These are phyloP conservation scores for Truncatella angustata DNA, from an alignment of 2,329 filamentous ascomycete genomes.

Conservation along the genomic window DNA sequence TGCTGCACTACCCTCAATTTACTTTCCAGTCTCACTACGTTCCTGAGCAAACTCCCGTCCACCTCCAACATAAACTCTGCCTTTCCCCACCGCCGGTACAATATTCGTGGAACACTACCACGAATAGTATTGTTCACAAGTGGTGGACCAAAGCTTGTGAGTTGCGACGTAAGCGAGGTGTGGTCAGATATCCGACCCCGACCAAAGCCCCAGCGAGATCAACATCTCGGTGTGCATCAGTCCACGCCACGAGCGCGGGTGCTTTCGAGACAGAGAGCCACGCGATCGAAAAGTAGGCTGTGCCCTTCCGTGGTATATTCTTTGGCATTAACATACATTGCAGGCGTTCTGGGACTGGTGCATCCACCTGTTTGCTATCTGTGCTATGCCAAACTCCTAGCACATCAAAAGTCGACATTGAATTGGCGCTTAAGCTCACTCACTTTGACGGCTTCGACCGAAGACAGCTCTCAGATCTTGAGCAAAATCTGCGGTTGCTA, in stretches of 20 bases:
- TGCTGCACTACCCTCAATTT: neutral
- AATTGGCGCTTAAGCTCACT: neutral
- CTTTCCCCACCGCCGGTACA: neutral
- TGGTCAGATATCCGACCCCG: neutral
- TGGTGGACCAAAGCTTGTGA: neutral
- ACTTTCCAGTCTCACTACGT: neutral
- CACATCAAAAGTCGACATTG: neutral
- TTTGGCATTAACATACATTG: neutral
- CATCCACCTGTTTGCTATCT: neutral
- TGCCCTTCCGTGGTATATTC: too few species aligned
- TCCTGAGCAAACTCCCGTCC: neutral
- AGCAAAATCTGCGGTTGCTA: conserved; percentile 6
- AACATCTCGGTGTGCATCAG: neutral
- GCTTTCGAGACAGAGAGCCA: neutral
- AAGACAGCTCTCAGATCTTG: neutral
- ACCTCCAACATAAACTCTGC: neutral
- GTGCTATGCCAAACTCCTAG: neutral
- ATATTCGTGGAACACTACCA: neutral
- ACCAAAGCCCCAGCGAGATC: neutral
- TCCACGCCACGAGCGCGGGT: conserved; percentile 1
- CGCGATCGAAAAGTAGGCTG: neutral
- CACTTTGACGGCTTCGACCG: neutral
- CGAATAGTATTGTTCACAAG: neutral
- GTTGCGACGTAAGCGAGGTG: neutral
- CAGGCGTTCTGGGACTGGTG: conserved; percentile 5